phyloP scores from a whole-genome alignment of 805 yeast genomes.

The Candida ulmi region DNA sequence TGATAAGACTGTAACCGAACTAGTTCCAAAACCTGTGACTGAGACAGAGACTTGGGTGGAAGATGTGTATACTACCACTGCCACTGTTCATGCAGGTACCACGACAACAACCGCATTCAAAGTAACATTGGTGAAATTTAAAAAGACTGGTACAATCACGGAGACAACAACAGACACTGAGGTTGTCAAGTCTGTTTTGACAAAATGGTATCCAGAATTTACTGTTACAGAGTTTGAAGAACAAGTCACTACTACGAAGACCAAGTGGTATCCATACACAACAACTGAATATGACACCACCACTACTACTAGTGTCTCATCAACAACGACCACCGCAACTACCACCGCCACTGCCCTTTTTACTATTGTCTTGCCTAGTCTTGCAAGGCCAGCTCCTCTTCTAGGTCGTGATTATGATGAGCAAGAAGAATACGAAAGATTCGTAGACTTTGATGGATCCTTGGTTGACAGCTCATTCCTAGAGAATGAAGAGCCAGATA shows the following conservation, averaged over 20 bases:
- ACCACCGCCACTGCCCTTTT: constrained; percentile 7
- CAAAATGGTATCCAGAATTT: constrained; percentile 19
- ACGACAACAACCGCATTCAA: constrained; percentile 15
- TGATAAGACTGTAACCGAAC: constrained; percentile 22
- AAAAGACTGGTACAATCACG: constrained; percentile 11
- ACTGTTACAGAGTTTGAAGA: constrained; percentile 22
- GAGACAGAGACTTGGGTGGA: constrained; percentile 14
- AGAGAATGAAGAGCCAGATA: too few species aligned
- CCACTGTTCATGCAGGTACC: constrained; percentile 11
- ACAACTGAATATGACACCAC: constrained; percentile 10
- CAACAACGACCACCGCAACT: constrained; percentile 4
- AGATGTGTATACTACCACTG: constrained; percentile 5
- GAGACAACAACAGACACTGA: constrained; percentile 14
- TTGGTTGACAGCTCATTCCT: too few species aligned
- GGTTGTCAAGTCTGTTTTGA: constrained; percentile 14
- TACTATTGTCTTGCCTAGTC: too few species aligned
- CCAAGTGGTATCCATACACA: constrained; percentile 20
- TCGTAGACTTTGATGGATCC: too few species aligned
- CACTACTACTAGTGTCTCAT: constrained; percentile 5
- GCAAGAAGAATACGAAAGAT: too few species aligned
- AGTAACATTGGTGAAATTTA: constrained; percentile 9
- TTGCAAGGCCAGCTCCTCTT: too few species aligned
- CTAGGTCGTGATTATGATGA: too few species aligned
- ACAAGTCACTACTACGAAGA: constrained; percentile 13
- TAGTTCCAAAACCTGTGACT: constrained; percentile 13